Evolutionary conservation across 345 rosid genomes (phyloP).

Genomic region (Triadica sebifera): DNA sequence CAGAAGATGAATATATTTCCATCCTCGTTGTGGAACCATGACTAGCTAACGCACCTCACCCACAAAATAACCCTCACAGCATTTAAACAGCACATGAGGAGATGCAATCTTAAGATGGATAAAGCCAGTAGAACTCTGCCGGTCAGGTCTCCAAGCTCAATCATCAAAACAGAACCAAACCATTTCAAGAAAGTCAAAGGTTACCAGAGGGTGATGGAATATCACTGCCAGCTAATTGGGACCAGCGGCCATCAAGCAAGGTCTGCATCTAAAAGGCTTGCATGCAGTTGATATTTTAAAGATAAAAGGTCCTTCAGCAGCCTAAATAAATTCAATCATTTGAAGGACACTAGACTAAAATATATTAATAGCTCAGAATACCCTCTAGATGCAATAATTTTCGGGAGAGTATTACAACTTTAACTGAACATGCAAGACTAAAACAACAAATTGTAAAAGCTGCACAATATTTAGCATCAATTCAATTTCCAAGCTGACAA

Average conservation of each 20-base stretch:
- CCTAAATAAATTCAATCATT: conserved; percentile 13
- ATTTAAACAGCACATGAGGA: background rate
- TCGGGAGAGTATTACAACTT: background rate
- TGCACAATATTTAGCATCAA: background rate
- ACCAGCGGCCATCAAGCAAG: background rate
- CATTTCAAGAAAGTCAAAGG: background rate
- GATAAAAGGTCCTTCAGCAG: conserved; percentile 20
- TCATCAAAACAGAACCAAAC: background rate
- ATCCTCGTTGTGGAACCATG: background rate
- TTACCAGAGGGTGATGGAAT: background rate
- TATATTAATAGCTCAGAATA: background rate
- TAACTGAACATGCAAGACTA: background rate
- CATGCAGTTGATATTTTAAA: background rate
- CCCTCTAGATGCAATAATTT: background rate
- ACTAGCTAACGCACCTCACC: background rate
- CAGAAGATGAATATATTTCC: background rate
- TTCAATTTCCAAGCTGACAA: background rate
- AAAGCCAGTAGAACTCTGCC: background rate
- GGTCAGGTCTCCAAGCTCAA: conserved; percentile 4
- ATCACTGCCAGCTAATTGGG: conserved; percentile 13
- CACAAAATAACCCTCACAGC: background rate
- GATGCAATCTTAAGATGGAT: background rate
- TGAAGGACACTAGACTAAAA: background rate
- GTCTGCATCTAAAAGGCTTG: conserved; percentile 24
- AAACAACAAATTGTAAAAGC: background rate